These are phyloP conservation scores for Scheffersomyces stambukii DNA, from an alignment of 1,139 yeast genomes.

Conservation along the genomic window DNA sequence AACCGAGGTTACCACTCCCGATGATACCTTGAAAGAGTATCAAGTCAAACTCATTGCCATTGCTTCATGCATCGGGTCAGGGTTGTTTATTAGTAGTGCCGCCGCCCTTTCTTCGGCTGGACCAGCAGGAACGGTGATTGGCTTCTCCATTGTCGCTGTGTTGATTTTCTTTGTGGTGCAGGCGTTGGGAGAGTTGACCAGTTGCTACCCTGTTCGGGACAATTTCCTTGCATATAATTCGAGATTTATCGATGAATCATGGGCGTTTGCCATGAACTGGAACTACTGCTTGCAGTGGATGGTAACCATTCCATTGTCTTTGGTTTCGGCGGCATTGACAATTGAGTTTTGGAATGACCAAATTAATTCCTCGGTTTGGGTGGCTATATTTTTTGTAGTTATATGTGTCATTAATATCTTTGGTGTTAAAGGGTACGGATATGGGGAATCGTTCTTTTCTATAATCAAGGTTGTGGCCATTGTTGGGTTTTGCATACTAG, in stretches of 20 bases:
- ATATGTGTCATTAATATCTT: slow-evolving; percentile 35
- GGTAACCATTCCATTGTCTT: slow-evolving; percentile 29
- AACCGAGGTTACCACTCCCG: slow-evolving; percentile 10
- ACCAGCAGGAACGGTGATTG: slow-evolving; percentile 61
- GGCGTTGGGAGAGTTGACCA: slow-evolving; percentile 38
- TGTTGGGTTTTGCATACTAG: slow-evolving; percentile 36
- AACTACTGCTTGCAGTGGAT: slow-evolving; percentile 40
- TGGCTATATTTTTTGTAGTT: slow-evolving; percentile 31
- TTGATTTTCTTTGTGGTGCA: slow-evolving; percentile 32
- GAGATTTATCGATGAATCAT: slow-evolving; percentile 37
- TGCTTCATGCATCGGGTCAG: slow-evolving; percentile 77
- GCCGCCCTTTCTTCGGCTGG: slow-evolving; percentile 51
- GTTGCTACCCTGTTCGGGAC: slow-evolving; percentile 40
- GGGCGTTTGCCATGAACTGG: slow-evolving; percentile 44
- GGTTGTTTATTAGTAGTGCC: slow-evolving; percentile 31
- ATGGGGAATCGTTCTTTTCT: slow-evolving; percentile 39
- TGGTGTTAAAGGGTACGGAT: slow-evolving; percentile 45
- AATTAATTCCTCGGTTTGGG: slow-evolving; percentile 38
- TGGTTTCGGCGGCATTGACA: slow-evolving; percentile 39
- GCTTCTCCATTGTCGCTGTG: slow-evolving; percentile 32
- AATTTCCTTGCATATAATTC: slow-evolving; percentile 37
- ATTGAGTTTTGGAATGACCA: slow-evolving; percentile 36
- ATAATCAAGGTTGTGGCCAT: slow-evolving; percentile 37
- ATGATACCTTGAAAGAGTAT: slow-evolving; percentile 22
- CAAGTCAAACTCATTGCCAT: slow-evolving; percentile 65